Evolutionary conservation across 495 filamentous ascomycete genomes (phyloP), one percentile per base, ranked within the genome.

Genomic region (Penicillium atrosanguineum): DNA sequence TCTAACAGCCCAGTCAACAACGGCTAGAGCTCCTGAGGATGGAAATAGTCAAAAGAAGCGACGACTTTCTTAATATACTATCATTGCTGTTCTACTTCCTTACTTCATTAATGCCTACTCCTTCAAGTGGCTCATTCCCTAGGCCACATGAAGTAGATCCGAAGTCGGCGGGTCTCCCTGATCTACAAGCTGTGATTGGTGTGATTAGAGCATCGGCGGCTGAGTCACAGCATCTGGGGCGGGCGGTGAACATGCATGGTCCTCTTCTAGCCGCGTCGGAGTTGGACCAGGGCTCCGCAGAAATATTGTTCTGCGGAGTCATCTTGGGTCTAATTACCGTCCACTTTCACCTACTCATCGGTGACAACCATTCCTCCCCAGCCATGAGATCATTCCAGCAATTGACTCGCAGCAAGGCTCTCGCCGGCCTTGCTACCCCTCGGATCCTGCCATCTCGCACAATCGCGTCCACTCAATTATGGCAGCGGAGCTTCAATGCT

Each of bases 401-500:
- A 68, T 66, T 76, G 46, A 63, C 69, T 49, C 69, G 73, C 62
- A 68, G 56, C 42, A 62, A 59, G 65, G 72, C 68, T 34, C 43
- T 72, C 16, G 57, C 57, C 44, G 55, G 60, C 36, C 57, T 65
- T 25, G 50, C 58, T 45, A 58, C 53, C 45, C 59, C 69, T 26
- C 69, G 68, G 42, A 55, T 63, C 46, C 43, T 64, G 44, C 49
- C 60, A 31, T 55, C 62, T 7, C 67, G 69, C 53, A 64, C 47
- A 51, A 41, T 61, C 43, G 50, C 68, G 4, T 46, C 59, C 43
- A 67, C 52, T 48, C 62, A 62, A 38, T 52, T 67, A 68, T 73
- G 63, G 65, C 63, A 66, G 62, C 75, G 79, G 51, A 69, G 56
- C 44, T 89, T 88, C 69, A 87, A 83, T 74, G 79, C 82, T 54